These are phyloP conservation scores for Sporothrix luriei DNA, from an alignment of 2,329 filamentous ascomycete genomes.

Conservation along the genomic window DNA sequence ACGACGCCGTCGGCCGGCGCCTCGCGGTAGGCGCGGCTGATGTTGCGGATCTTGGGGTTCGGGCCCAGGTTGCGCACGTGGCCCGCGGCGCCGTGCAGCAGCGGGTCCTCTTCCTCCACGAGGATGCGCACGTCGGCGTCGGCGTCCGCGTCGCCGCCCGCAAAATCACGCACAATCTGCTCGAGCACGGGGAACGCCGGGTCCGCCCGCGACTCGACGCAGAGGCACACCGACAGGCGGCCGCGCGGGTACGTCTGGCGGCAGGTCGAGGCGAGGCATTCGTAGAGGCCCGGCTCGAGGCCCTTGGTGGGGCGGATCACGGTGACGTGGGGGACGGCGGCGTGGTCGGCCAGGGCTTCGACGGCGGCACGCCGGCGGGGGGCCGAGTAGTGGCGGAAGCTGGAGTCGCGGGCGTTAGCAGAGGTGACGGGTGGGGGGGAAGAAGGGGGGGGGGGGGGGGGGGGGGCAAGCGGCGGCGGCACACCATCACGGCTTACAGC, in stretches of 20 bases:
- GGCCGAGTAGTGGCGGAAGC: conserved; percentile 58
- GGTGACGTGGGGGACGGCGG: conserved; percentile 74
- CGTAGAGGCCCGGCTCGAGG: conserved; percentile 84
- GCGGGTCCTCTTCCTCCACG: conserved; percentile 35
- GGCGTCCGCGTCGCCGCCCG: too few relatives aligned
- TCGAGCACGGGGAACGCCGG: conserved; percentile 75
- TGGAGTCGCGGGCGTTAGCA: conserved; percentile 36
- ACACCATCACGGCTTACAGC: conserved; percentile 48
- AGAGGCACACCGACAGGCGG: conserved; percentile 79
- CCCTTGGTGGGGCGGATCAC: conserved; percentile 93
- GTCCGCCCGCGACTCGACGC: conserved; percentile 73
- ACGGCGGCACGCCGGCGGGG: conserved; percentile 55
- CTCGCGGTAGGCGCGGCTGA: conserved; percentile 89
- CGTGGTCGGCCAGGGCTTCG: conserved; percentile 50
- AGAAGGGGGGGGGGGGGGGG: background rate
- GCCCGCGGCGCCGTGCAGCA: conserved; percentile 48
- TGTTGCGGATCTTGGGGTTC: conserved; percentile 98
- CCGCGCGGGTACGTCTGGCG: conserved; percentile 76
- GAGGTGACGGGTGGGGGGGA: background rate
- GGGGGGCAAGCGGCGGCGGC: conserved; percentile 15
- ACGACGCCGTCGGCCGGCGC: conserved; percentile 82
- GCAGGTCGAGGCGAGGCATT: conserved; percentile 86
- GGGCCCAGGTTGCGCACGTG: conserved; percentile 70
- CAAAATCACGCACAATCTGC: conserved; percentile 72
- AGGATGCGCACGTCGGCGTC: conserved; percentile 74